Base-by-base conservation (phyloP, 805 yeast genomes). In the Yarrowia porcina region DNA sequence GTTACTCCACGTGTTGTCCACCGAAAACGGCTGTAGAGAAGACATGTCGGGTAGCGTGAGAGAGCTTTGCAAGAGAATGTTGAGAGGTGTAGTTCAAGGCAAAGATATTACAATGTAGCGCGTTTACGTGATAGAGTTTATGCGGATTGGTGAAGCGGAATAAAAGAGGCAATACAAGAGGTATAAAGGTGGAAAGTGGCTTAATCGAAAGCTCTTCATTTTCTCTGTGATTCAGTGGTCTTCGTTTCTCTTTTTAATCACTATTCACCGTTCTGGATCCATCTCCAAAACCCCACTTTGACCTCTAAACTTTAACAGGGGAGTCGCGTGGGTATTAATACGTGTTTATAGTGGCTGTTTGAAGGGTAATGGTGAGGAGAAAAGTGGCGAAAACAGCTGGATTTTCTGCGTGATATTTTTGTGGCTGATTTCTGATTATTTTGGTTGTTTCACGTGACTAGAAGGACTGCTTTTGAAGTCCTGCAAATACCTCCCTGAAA, bases 21-120 rank as follows among this genome's bases (percentile, higher is more conserved):
- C 41, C 47, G 61, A 30, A 35, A 36, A 42, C 35, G 44, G 63
- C 62, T 60, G 59, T 25, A 52, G 44, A 20, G 32, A 25, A 7
- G 44, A 35, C 59, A 52, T 52, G 23, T 23, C 17, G 15, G 25
- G 8, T n/a, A 25, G 44, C 28, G 28, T 25, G 8, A 25, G 28
- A 5, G 28, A 25, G 8, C 28, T 25, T 25, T 25, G 28, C n/a
- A 25, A 8, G 8, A 5, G 28, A 25, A 25, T 25, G 28, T 25
- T 25, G 8, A 25, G 8, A 25, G 28, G 28, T 25, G 28, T 25
- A 25, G 28, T 25, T 25, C 8, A 8, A 5, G 28, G 28, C 8
- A 25, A 25, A 25, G 28, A 8, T 25, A 25, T 21, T 39, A 9
- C 25, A n/a, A n/a, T 39, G n/a, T 25, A 17, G 35, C 50, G 50